Base-by-base conservation (phyloP, 2,329 filamentous ascomycete species). In the Beauveria sp. region DNA sequence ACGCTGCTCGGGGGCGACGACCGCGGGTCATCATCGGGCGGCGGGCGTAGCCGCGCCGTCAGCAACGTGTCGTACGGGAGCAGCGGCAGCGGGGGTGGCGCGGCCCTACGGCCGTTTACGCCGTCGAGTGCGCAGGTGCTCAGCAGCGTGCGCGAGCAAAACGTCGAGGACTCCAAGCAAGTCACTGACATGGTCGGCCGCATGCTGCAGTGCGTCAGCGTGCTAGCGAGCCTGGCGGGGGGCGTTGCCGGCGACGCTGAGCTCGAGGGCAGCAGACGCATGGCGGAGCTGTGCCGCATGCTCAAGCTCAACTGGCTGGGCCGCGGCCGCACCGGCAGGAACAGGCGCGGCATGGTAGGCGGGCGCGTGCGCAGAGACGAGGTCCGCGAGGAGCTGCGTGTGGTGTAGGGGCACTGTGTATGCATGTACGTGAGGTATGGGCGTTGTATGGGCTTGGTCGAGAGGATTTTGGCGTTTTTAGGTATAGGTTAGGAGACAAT, bases 291-390 rank as follows among this genome's bases (percentile, higher is more conserved):
- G 64, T 91, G 89, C 62, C 88, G 91, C 70, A 86, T 95, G 67
- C 78, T 99, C 64, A 99, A 98, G 76, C 86, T 97, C 69, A 99
- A 99, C 73, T 99, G 95, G 95, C 81, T 99, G 1, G 93, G 93
- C 0, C 81, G 95, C 52, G 93, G 93, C 0, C 79, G 95, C 42
- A 98, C 92, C 3, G 95, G 95, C 0, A 81, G 95, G 65, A 96
- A 98, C 73, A 79, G 95, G 58, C 85, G 91, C 65, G 95, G 95
- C 0, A 93, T 97, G 71, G 93, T 98, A 0, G 93, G 92, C 2
- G 83, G 81, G 0, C 73, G 83, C 58, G 81, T 84, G 10, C 77
- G 77, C 65, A 73, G 81, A 56, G 78, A 80, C 26, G 73, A 73
- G 59, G 64, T 66, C 4, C 71, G 74, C 54, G 77, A 78, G 55